Percentiles rank a stretch among this genome's conserved stretches.
Evolutionary conservation across 2,329 filamentous ascomycete species (phyloP).

Genomic region (Metarhizium brunneum): DNA sequence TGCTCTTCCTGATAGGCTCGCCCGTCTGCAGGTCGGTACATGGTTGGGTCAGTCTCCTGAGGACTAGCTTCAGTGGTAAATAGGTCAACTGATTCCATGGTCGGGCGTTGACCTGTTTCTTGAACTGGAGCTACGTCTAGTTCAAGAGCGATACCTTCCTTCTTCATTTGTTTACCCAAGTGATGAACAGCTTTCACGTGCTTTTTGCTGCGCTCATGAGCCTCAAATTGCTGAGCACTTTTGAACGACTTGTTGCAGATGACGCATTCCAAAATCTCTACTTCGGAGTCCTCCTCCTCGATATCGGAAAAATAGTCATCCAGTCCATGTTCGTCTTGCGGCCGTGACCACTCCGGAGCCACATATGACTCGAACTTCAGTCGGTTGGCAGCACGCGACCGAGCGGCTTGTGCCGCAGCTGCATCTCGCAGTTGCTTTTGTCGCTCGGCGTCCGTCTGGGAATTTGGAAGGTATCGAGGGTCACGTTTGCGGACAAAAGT

Average conservation of each 20-base stretch:
- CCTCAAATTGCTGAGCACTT: slow-evolving; percentile 84
- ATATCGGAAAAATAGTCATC: slow-evolving; percentile 54
- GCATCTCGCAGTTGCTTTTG: slow-evolving; percentile 70
- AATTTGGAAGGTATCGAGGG: slow-evolving; percentile 70
- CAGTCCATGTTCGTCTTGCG: slow-evolving; percentile 42
- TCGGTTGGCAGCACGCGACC: slow-evolving; percentile 72
- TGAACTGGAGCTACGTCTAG: slow-evolving; percentile 20
- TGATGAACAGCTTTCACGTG: slow-evolving; percentile 80
- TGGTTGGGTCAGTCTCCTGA: not conserved
- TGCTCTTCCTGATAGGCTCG: slow-evolving; percentile 1
- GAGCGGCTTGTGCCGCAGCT: slow-evolving; percentile 73
- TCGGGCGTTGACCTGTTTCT: not conserved
- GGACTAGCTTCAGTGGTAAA: not conserved
- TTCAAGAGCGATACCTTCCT: slow-evolving; percentile 59
- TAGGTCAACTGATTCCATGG: not conserved
- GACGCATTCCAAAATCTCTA: slow-evolving; percentile 62
- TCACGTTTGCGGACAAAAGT: slow-evolving; percentile 87
- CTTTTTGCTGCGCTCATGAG: slow-evolving; percentile 95
- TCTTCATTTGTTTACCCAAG: slow-evolving; percentile 71
- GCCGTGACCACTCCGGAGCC: slow-evolving; percentile 67
- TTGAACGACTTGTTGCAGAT: slow-evolving; percentile 75
- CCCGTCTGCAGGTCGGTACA: not conserved
- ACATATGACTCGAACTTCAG: slow-evolving; percentile 58
- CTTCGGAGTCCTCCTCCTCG: slow-evolving; percentile 42
- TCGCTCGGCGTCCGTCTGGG: slow-evolving; percentile 69